phyloP scores from a whole-genome alignment of 176 grass and related monocot species.

The Oryza brachyantha region DNA sequence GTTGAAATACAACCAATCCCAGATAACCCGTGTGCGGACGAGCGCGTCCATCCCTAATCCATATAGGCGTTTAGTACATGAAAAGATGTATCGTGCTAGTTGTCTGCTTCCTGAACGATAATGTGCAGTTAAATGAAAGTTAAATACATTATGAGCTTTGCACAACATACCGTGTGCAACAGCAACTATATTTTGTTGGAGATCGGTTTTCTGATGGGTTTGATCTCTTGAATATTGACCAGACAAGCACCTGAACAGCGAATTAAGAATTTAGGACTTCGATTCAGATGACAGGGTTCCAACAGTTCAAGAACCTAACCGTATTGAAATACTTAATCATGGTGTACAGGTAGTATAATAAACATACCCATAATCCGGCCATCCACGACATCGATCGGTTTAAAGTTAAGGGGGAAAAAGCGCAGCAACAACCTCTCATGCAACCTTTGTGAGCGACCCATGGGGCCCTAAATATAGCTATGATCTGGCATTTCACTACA shows the following conservation, averaged over 20 bases:
- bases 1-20: too few relatives aligned
- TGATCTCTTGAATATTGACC: neutral
- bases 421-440: conserved; percentile 14
- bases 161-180: neutral
- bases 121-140: neutral
- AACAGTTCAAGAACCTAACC: neutral
- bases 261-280: neutral
- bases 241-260: conserved; percentile 11
- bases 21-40: too few relatives aligned
- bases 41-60: too few relatives aligned
- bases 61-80: too few relatives aligned
- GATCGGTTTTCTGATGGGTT: neutral
- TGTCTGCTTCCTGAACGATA: neutral
- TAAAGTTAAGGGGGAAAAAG: neutral
- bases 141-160: neutral
- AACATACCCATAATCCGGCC: neutral
- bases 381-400: neutral
- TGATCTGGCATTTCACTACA: neutral
- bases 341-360: neutral
- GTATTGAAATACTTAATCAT: neutral
- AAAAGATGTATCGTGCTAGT: neutral
- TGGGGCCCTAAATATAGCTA: neutral
- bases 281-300: neutral
- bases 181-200: neutral
- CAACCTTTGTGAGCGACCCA: conserved; percentile 1